Evolutionary conservation across 768 basidiomycete genomes (phyloP).

Genomic region (Suillus plorans): DNA sequence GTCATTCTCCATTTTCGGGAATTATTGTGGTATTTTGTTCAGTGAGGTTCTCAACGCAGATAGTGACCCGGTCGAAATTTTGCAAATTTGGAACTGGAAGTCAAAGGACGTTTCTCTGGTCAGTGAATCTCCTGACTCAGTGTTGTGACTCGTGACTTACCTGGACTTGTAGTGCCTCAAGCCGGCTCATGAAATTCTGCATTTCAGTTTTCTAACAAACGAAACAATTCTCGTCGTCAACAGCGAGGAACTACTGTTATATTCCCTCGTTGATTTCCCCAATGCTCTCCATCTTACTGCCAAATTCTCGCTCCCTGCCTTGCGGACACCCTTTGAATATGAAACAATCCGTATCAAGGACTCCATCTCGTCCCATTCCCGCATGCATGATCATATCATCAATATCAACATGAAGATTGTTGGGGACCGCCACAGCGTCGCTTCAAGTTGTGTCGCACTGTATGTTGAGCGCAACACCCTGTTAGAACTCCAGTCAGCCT

Average conservation of each 20-base stretch:
- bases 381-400: too few species aligned
- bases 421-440: too few species aligned
- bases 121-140: not conserved
- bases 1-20: not conserved
- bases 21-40: not conserved
- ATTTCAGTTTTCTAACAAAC: not conserved
- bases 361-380: too few species aligned
- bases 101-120: not conserved
- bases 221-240: not conserved
- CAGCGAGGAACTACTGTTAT: not conserved
- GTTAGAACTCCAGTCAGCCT: too few species aligned
- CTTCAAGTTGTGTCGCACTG: too few species aligned
- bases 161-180: not conserved
- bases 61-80: not conserved
- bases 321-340: too few species aligned
- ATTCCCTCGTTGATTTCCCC: not conserved
- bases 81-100: slow-evolving; percentile 1
- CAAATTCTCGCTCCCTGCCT: too few species aligned
- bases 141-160: not conserved
- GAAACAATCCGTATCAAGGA: too few species aligned
- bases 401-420: too few species aligned
- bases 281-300: not conserved
- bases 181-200: not conserved
- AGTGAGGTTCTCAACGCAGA: not conserved
- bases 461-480: too few species aligned